phyloP scores from a whole-genome alignment of 2,329 filamentous ascomycete genomes.

The Harringtonia lauricola region DNA sequence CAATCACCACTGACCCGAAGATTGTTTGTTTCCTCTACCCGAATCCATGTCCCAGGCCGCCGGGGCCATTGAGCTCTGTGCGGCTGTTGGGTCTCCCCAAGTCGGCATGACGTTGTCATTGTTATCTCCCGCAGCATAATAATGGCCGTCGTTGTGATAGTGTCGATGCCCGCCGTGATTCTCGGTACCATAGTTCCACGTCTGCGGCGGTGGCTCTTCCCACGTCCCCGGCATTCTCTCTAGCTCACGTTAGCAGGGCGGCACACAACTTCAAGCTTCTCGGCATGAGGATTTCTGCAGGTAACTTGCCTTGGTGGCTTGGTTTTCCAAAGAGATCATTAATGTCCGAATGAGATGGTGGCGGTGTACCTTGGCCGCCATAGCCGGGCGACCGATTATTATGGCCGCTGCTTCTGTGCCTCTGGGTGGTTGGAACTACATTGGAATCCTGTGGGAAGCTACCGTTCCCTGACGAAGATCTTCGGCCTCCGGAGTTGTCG shows the following conservation, averaged over 20 bases:
- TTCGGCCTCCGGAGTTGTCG: not conserved
- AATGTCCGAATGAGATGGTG: not conserved
- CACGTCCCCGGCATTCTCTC: constrained; percentile 7
- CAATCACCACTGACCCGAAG: not conserved
- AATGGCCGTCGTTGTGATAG: not conserved
- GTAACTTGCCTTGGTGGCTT: constrained; percentile 2
- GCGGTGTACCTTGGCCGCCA: not conserved
- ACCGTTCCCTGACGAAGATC: not conserved
- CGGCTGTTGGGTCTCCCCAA: constrained; percentile 10
- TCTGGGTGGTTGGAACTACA: not conserved
- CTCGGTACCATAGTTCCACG: not conserved
- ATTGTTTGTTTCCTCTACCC: not conserved
- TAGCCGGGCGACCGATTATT: not conserved
- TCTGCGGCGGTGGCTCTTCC: not conserved
- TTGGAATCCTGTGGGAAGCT: not conserved
- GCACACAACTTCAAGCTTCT: too few relatives aligned
- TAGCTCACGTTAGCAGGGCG: not conserved
- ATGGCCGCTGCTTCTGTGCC: not conserved
- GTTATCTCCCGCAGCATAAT: not conserved
- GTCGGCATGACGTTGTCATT: not conserved
- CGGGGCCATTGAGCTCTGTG: constrained; percentile 9
- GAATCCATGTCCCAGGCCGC: not conserved
- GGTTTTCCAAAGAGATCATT: not conserved
- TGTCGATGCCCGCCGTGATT: not conserved
- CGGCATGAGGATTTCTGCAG: not conserved